Conservation (phyloP, 805 yeast genomes). For the Blastobotrys attinorum region DNA sequence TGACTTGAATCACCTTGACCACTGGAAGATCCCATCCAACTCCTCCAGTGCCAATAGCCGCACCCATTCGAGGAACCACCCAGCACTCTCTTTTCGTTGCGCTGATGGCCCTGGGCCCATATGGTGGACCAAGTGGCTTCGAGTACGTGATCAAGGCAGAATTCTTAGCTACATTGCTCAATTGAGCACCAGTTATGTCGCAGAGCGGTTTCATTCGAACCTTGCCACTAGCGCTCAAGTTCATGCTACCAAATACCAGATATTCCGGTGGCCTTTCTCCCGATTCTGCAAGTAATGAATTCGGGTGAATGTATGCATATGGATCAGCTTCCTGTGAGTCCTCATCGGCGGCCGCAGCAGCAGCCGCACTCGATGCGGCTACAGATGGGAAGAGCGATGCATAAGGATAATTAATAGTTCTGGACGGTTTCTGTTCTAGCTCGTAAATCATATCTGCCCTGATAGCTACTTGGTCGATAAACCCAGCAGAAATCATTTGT, state of each 20-base stretch:
- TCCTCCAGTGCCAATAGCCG: constrained; percentile 72
- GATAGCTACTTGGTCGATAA: constrained; percentile 81
- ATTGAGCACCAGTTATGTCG: constrained; percentile 64
- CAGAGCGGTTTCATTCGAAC: constrained; percentile 60
- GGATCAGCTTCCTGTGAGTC: constrained; percentile 40
- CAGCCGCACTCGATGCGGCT: no score
- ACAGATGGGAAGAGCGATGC: constrained; percentile 39
- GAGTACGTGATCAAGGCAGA: constrained; percentile 75
- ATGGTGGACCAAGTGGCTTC: constrained; percentile 86
- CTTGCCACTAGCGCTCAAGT: constrained; percentile 39
- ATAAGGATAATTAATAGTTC: constrained; percentile 46
- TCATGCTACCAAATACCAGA: constrained; percentile 64
- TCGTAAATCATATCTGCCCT: constrained; percentile 71
- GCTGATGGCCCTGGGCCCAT: constrained; percentile 64
- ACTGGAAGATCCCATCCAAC: constrained; percentile 90
- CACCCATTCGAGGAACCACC: constrained; percentile 87
- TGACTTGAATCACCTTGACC: constrained; percentile 64
- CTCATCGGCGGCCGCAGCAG: constrained; percentile 26
- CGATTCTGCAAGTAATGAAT: constrained; percentile 49
- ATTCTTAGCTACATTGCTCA: constrained; percentile 67
- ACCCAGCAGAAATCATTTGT: constrained; percentile 91
- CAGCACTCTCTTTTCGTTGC: constrained; percentile 74
- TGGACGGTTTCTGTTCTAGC: constrained; percentile 48
- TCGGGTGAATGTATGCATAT: constrained; percentile 71
- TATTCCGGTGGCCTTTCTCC: constrained; percentile 76